These are phyloP conservation scores for Sporothrix inflata DNA, from an alignment of 2,329 filamentous ascomycete species.

Conservation along the genomic window DNA sequence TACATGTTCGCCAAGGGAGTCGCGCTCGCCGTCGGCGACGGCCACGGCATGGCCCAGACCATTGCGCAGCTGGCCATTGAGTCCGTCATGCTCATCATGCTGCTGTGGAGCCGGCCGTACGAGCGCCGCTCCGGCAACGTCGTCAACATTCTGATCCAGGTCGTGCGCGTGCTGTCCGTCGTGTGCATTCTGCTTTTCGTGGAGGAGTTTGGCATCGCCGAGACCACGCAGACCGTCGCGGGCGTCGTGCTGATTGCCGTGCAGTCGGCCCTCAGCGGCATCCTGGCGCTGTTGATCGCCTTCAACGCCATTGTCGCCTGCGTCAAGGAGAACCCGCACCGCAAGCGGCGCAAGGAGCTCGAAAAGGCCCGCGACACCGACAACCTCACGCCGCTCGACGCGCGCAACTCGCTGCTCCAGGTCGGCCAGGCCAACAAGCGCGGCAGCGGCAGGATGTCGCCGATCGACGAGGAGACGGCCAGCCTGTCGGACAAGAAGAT, in stretches of 20 bases:
- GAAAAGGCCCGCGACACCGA: constrained; percentile 81
- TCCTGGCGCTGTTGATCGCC: constrained; percentile 82
- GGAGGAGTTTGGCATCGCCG: constrained; percentile 83
- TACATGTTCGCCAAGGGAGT: constrained; percentile 91
- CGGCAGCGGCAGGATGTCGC: constrained; percentile 39
- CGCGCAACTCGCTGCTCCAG: constrained; percentile 77
- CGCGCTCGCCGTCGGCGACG: constrained; percentile 81
- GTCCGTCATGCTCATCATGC: constrained; percentile 72
- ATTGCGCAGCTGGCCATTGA: constrained; percentile 82
- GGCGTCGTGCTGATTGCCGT: constrained; percentile 93
- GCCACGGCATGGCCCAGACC: constrained; percentile 81
- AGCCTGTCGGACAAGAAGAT: constrained; percentile 1
- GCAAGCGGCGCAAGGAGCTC: constrained; percentile 83
- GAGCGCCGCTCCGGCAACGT: constrained; percentile 85
- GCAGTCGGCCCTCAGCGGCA: constrained; percentile 79
- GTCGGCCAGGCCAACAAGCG: constrained; percentile 54
- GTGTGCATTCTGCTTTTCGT: constrained; percentile 91
- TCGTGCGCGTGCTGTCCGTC: constrained; percentile 86
- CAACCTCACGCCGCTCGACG: constrained; percentile 82
- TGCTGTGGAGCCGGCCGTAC: constrained; percentile 85
- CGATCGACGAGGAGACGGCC: not conserved
- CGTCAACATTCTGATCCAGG: constrained; percentile 91
- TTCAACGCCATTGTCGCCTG: constrained; percentile 86
- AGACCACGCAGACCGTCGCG: constrained; percentile 92
- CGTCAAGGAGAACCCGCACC: constrained; percentile 87